Percentiles rank a stretch among this genome's conserved stretches.
Evolutionary conservation across 202 grass and related monocot genomes (phyloP).

Genomic region (Panicum virgatum): DNA sequence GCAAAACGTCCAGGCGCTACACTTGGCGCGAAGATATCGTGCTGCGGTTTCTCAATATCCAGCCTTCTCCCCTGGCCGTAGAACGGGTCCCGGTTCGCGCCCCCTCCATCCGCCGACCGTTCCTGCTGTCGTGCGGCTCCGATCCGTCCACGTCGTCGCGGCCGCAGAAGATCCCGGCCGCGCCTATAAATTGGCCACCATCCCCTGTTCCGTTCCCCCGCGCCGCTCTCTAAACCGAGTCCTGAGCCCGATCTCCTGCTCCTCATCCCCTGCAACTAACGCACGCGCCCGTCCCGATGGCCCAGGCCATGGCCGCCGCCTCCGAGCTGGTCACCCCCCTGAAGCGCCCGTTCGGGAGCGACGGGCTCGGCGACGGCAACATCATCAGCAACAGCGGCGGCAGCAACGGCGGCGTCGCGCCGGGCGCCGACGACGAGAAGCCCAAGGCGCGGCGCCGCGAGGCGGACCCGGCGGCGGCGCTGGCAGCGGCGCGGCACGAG

Average conservation of each 20-base stretch:
- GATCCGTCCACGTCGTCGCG: slow-evolving; percentile 1
- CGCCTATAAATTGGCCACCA: slow-evolving; percentile 27
- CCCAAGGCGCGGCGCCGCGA: slow-evolving; percentile 17
- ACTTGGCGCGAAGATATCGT: not conserved
- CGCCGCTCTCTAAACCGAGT: not conserved
- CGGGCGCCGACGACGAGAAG: slow-evolving; percentile 23
- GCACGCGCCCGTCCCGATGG: slow-evolving; percentile 20
- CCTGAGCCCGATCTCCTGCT: not conserved
- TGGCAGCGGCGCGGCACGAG: slow-evolving; percentile 81
- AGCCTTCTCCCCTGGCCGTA: slow-evolving; percentile 21
- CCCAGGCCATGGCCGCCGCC: no score
- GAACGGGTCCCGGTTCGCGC: slow-evolving; percentile 31
- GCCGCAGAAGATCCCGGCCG: slow-evolving; percentile 26
- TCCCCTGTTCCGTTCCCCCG: not conserved
- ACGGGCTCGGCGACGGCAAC: slow-evolving; percentile 10
- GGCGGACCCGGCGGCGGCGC: slow-evolving; percentile 68
- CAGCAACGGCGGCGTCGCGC: not conserved
- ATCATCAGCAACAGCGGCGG: not conserved
- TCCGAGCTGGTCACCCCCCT: slow-evolving; percentile 36
- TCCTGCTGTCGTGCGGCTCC: not conserved
- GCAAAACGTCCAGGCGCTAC: not conserved
- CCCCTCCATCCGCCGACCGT: slow-evolving; percentile 4
- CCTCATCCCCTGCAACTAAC: not conserved
- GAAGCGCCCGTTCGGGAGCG: slow-evolving; percentile 45
- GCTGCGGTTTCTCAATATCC: not conserved